phyloP scores from a whole-genome alignment of 192 early-diverging fungal genomes.

The Linnemannia schmuckeri region DNA sequence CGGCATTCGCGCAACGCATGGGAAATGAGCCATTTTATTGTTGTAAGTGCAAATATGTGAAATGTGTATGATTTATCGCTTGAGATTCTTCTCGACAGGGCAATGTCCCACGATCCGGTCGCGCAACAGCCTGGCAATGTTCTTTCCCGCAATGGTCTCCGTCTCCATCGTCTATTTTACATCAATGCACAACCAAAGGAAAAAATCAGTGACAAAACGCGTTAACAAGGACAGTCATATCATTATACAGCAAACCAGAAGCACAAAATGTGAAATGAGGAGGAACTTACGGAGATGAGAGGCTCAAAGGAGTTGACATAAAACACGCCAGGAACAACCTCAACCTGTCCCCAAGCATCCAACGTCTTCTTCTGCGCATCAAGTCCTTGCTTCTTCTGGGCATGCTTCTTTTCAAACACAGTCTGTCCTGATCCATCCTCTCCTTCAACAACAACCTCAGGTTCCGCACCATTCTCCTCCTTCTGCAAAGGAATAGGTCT shows the following conservation, averaged over 20 bases:
- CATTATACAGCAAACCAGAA: background rate
- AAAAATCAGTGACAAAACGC: background rate
- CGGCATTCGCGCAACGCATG: too few relatives aligned
- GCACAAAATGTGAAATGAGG: constrained; percentile 2
- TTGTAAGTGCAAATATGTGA: too few relatives aligned
- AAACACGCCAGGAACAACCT: constrained; percentile 61
- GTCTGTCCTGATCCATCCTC: background rate
- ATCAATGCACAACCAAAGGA: background rate
- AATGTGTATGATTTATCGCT: background rate
- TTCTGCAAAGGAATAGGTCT: constrained; percentile 29
- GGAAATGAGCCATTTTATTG: too few relatives aligned
- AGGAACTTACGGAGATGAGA: constrained; percentile 63
- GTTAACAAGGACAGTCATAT: too few relatives aligned
- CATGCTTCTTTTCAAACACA: background rate
- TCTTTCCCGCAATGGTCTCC: constrained; percentile 67
- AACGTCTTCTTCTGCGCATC: background rate
- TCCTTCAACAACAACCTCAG: background rate
- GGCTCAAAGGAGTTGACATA: constrained; percentile 73
- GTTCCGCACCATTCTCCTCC: background rate
- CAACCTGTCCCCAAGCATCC: constrained; percentile 30
- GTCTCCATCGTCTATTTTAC: constrained; percentile 75
- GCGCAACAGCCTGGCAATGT: constrained; percentile 67
- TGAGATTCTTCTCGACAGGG: constrained; percentile 24
- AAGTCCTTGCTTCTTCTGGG: background rate
- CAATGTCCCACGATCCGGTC: constrained; percentile 44